Base-by-base conservation (phyloP, 2,329 filamentous ascomycete genomes). In the Sporothrix luriei region DNA sequence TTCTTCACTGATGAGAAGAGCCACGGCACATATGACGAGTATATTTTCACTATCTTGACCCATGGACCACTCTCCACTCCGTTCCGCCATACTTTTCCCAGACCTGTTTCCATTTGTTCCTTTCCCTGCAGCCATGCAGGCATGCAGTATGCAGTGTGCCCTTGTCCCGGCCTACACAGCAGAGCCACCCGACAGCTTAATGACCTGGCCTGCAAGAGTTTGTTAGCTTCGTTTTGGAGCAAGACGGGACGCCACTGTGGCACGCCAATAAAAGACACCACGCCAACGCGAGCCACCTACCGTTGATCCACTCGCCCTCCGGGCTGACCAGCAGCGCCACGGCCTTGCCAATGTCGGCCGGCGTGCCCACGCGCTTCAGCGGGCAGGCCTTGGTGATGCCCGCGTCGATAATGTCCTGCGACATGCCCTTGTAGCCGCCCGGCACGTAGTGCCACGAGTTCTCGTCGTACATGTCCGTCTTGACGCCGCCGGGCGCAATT, bases 391-490 rank as follows among this genome's bases (percentile, higher is more conserved):
- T 83, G 62, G 83, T 82, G 72, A 89, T 82, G 24, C 85, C 83
- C 66, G 79, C 75, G 76, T 87, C 85, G 74, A 88, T 88, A 68
- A 80, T 82, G 66, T 84, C 82, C 72, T 80, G 82, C 66, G 78
- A 78, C 83, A 84, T 84, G 73, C 81, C 82, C 75, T 83, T 81
- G 74, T 81, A 80, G 68, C 84, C 85, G 71, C 84, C 85, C 14
- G 87, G 86, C 24, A 86, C 85, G 77, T 89, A 89, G 76, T 87
- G 85, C 87, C 87, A 89, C 29, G 87, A 84, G 78, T 90, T 90
- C 78, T 87, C 84, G 72, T 88, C 84, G 81, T 90, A 93, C 90
- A 93, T 93, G 78, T 93, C 91, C 55, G 84, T 88, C 84, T 91
- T 90, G 81, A 91, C 88, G 57, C 89, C 89, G 69, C 89, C 89